phyloP scores from a whole-genome alignment of 805 yeast genomes.

The Ogataea henricii region DNA sequence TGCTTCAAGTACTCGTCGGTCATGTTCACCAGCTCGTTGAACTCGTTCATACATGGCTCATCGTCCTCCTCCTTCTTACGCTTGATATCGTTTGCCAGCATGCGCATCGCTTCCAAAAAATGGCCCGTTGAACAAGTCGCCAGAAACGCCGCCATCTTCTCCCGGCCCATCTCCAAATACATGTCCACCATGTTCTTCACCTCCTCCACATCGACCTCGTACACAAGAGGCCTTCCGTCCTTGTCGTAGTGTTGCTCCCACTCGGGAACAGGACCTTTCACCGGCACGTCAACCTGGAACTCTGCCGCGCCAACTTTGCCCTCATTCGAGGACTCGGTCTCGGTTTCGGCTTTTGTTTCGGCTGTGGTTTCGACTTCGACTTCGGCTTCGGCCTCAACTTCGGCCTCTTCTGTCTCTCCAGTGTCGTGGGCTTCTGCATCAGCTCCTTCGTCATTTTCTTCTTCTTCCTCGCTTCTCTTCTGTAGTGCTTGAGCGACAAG shows the following conservation, averaged over 20 bases:
- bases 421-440: background rate
- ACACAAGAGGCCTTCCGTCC: slow-evolving; percentile 22
- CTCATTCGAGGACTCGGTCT: background rate
- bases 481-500: background rate
- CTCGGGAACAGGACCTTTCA: slow-evolving; percentile 27
- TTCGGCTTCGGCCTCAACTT: slow-evolving; percentile 6
- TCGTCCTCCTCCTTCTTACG: slow-evolving; percentile 12
- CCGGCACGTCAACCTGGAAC: slow-evolving; percentile 25
- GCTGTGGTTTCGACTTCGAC: slow-evolving; percentile 10
- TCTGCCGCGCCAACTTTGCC: slow-evolving; percentile 6
- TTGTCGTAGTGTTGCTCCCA: slow-evolving; percentile 24
- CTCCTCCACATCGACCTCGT: slow-evolving; percentile 30
- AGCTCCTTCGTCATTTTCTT: slow-evolving; percentile 1
- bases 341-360: no score
- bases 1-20: slow-evolving; percentile 18
- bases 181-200: slow-evolving; percentile 22
- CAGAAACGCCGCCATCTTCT: slow-evolving; percentile 31
- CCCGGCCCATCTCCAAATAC: slow-evolving; percentile 28
- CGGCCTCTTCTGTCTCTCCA: slow-evolving; percentile 10
- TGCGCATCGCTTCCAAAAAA: slow-evolving; percentile 27
- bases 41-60: slow-evolving; percentile 10
- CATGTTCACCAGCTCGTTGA: slow-evolving; percentile 15
- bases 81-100: slow-evolving; percentile 19
- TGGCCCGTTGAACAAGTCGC: slow-evolving; percentile 30
- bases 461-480: slow-evolving; percentile 8